Evolutionary conservation across 2,329 filamentous ascomycete genomes (phyloP).

Genomic region (Exophiala aquamarina): DNA sequence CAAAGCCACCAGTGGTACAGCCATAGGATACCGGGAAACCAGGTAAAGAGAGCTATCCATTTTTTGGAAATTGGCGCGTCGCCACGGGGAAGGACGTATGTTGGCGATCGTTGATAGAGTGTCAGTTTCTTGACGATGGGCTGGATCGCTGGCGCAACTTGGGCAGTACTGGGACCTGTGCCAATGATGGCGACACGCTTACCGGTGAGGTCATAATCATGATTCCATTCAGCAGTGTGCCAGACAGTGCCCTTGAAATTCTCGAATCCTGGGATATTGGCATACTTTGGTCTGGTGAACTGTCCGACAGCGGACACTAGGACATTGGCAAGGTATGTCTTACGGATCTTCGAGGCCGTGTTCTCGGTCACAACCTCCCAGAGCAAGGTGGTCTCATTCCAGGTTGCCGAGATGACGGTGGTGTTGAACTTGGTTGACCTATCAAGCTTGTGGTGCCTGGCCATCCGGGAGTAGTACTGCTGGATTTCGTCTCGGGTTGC

Average conservation of each 20-base stretch:
- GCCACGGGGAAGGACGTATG: too few species aligned
- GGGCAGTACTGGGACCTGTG: conserved; percentile 44
- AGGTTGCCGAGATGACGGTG: not conserved
- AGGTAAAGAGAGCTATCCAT: too few species aligned
- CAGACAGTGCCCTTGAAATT: conserved; percentile 35
- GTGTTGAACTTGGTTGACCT: not conserved
- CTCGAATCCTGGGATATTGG: conserved; percentile 34
- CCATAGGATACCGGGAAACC: too few species aligned
- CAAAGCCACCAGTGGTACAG: too few species aligned
- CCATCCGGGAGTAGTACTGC: not conserved
- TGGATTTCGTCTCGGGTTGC: not conserved
- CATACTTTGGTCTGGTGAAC: not conserved
- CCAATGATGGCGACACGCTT: conserved; percentile 45
- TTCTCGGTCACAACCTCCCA: not conserved
- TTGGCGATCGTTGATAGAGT: too few species aligned
- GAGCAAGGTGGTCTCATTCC: not conserved
- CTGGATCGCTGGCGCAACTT: conserved; percentile 39
- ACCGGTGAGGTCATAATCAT: conserved; percentile 21
- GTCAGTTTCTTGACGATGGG: too few species aligned
- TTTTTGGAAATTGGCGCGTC: too few species aligned
- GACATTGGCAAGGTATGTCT: too few species aligned
- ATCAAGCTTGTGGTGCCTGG: not conserved
- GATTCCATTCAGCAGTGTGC: conserved; percentile 35
- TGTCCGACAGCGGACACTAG: not conserved
- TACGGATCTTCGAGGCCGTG: not conserved